These are phyloP conservation scores for Hsuehochloa calcarea DNA, from an alignment of 176 grass and related monocot genomes.

Conservation along the genomic window DNA sequence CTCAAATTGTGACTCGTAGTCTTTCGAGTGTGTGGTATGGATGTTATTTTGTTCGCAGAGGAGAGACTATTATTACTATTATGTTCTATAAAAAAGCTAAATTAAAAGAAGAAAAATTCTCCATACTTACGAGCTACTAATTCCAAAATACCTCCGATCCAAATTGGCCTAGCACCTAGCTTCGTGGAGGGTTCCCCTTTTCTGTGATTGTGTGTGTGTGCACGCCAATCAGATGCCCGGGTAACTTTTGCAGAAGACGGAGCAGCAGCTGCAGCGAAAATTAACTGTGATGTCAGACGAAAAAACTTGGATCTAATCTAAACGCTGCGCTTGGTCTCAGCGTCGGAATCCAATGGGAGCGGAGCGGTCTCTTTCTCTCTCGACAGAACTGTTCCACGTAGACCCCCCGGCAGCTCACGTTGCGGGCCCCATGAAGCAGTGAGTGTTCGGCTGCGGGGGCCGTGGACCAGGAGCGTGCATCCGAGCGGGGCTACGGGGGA, in stretches of 20 bases:
- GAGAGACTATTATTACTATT: no score
- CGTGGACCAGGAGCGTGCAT: neutral
- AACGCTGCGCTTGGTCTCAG: neutral
- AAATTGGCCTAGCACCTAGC: no score
- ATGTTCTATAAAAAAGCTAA: no score
- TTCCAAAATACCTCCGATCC: no score
- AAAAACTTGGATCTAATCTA: neutral
- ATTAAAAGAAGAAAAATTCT: no score
- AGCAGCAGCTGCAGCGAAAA: neutral
- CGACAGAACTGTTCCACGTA: neutral
- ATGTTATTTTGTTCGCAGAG: no score
- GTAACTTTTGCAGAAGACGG: neutral
- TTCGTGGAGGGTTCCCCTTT: no score
- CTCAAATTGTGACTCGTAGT: no score
- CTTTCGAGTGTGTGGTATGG: no score
- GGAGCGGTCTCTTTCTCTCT: neutral
- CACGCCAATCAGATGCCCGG: neutral
- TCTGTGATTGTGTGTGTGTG: no score
- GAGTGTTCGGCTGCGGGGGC: neutral
- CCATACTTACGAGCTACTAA: no score
- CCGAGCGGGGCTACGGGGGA: neutral
- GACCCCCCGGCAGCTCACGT: neutral
- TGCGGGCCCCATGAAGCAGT: neutral
- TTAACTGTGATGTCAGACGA: slow-evolving; percentile 2
- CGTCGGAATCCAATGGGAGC: slow-evolving; percentile 25